phyloP scores from a whole-genome alignment of 805 yeast species.

The Pichia insulana region DNA sequence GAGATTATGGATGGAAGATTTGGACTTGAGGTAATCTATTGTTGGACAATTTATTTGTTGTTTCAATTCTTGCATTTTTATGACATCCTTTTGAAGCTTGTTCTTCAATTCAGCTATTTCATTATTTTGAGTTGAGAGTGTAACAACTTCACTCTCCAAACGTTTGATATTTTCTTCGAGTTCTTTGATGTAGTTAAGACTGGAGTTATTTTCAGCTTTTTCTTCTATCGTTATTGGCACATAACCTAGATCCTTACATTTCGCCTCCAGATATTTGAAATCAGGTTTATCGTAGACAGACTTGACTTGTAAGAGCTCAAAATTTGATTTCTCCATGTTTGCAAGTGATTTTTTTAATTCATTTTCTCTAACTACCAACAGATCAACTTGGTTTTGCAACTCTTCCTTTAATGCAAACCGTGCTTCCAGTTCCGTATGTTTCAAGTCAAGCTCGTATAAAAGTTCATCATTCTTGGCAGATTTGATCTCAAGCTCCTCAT shows the following conservation, averaged over 20 bases:
- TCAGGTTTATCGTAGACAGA: slow-evolving; percentile 11
- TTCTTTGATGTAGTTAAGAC: slow-evolving; percentile 1
- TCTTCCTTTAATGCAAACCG: slow-evolving; percentile 1
- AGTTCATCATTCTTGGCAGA: slow-evolving; percentile 3
- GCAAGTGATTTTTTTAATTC: slow-evolving; percentile 1
- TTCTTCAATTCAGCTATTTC: slow-evolving; percentile 4
- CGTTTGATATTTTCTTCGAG: neutral
- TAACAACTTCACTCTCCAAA: slow-evolving; percentile 1
- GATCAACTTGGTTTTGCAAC: slow-evolving; percentile 2
- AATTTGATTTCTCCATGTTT: slow-evolving; percentile 1
- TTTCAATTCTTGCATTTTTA: slow-evolving; percentile 1
- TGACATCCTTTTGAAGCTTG: neutral
- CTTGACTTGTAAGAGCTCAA: slow-evolving; percentile 5
- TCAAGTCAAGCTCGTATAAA: neutral
- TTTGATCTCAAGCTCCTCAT: slow-evolving; percentile 5
- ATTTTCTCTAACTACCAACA: neutral
- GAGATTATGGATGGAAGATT: slow-evolving; percentile 10
- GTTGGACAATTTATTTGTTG: slow-evolving; percentile 10
- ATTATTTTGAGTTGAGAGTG: neutral
- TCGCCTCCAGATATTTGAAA: slow-evolving; percentile 17
- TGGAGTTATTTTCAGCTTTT: slow-evolving; percentile 1
- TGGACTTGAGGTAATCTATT: slow-evolving; percentile 17
- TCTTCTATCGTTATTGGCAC: slow-evolving; percentile 13
- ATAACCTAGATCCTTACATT: slow-evolving; percentile 14
- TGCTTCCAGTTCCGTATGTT: slow-evolving; percentile 4